Percentiles rank a stretch among this genome's conserved stretches.
These are phyloP conservation scores for Viola odorata DNA, from an alignment of 345 rosid species.

Conservation along the genomic window DNA sequence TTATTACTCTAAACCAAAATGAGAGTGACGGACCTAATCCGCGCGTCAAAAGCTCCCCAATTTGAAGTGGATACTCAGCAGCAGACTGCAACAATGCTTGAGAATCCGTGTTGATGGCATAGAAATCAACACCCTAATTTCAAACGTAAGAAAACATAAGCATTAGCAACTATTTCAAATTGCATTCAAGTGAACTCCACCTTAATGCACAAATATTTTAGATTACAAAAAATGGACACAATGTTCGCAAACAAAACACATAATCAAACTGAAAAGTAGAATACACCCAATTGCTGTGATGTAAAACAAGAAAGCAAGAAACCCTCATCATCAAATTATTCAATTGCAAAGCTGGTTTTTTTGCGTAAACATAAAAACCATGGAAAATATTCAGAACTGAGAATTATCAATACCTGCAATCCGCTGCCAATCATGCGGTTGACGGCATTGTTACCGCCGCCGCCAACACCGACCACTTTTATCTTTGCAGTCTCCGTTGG, in stretches of 20 bases:
- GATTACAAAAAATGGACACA: no score
- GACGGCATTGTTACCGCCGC: conserved; percentile 99
- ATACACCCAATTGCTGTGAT: no score
- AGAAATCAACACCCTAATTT: conserved; percentile 79
- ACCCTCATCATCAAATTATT: no score
- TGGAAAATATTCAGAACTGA: not conserved
- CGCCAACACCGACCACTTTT: conserved; percentile 93
- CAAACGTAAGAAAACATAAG: conserved; percentile 11
- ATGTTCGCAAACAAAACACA: no score
- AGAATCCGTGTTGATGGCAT: conserved; percentile 89
- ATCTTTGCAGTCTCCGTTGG: conserved; percentile 84
- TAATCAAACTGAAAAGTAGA: no score
- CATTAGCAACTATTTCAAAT: not conserved
- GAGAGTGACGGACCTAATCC: conserved; percentile 64
- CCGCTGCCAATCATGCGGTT: conserved; percentile 98
- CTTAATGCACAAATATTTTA: no score
- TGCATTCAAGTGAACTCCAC: no score
- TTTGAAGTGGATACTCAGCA: conserved; percentile 80
- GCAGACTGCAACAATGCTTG: conserved; percentile 85
- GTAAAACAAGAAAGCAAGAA: no score
- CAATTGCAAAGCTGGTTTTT: no score
- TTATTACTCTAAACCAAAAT: not conserved
- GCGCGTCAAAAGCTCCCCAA: conserved; percentile 94
- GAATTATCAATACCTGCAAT: conserved; percentile 47
- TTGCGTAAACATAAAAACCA: no score